These are phyloP conservation scores for Iberis pinnata DNA, from an alignment of 345 rosid species.

Conservation along the genomic window DNA sequence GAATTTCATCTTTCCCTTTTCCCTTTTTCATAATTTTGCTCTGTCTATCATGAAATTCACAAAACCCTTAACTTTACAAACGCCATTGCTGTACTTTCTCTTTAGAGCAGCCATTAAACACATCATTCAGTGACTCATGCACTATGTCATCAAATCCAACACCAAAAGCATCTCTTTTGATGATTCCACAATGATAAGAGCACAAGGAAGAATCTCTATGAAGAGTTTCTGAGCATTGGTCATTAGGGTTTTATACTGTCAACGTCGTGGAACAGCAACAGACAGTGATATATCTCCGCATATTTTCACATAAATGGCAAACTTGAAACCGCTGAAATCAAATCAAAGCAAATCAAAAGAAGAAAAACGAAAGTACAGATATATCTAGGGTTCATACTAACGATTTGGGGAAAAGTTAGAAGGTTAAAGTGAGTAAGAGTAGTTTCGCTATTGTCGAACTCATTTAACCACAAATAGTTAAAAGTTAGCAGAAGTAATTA, in stretches of 20 bases:
- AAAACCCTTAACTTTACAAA: too few relatives aligned
- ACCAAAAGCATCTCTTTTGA: conserved; percentile 34
- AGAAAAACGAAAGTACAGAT: neutral
- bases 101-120: conserved; percentile 38
- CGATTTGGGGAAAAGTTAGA: too few relatives aligned
- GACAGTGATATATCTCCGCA: conserved; percentile 82
- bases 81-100: too few relatives aligned
- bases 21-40: too few relatives aligned
- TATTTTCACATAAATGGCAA: conserved; percentile 77
- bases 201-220: conserved; percentile 4
- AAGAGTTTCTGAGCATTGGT: conserved; percentile 28
- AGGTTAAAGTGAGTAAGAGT: too few relatives aligned
- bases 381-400: too few relatives aligned
- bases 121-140: conserved; percentile 52
- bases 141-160: conserved; percentile 37
- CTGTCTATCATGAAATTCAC: too few relatives aligned
- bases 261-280: conserved; percentile 72
- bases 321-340: conserved; percentile 43
- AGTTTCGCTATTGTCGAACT: too few relatives aligned
- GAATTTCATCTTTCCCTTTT: too few relatives aligned
- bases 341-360: neutral
- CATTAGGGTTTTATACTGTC: conserved; percentile 38
- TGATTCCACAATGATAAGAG: conserved; percentile 46
- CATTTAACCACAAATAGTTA: too few relatives aligned
- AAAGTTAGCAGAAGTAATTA: too few relatives aligned